A percentile compares a stretch with the other conserved stretches of the same genome.
Evolutionary conservation across 208 protist genomes (phyloP).

Genomic region (Tetramitus jugosus): DNA sequence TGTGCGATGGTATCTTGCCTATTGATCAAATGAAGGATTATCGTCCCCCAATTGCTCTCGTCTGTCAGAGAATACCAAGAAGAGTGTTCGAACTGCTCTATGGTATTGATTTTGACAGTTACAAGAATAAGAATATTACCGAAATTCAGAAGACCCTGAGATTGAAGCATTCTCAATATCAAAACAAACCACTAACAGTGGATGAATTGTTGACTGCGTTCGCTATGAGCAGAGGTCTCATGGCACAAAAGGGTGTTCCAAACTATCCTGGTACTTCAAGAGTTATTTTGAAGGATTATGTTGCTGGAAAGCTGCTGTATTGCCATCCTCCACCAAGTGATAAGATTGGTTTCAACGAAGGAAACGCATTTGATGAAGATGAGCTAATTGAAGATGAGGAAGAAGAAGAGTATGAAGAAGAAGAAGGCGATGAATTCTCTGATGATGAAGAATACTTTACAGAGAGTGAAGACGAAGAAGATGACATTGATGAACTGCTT

Average conservation of each 20-base stretch:
- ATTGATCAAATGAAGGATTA: conserved; percentile 82
- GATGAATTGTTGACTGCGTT: too few species aligned
- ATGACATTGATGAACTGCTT: background rate
- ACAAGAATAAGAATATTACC: conserved; percentile 21
- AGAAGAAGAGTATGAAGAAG: conserved; percentile 28
- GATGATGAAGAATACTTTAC: conserved; percentile 24
- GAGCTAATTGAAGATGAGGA: conserved; percentile 24
- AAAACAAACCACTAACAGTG: too few species aligned
- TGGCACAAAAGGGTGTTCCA: too few species aligned
- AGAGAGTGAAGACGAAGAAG: conserved; percentile 31
- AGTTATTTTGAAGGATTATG: conserved; percentile 4
- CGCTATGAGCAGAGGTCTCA: too few species aligned
- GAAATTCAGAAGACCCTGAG: conserved; percentile 16
- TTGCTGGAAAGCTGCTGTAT: background rate
- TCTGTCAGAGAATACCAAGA: conserved; percentile 86
- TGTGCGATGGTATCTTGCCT: conserved; percentile 95
- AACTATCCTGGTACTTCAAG: background rate
- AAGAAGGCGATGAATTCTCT: conserved; percentile 16
- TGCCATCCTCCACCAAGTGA: conserved; percentile 17
- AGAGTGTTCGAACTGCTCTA: conserved; percentile 73
- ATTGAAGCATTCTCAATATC: too few species aligned
- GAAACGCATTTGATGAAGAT: conserved; percentile 14
- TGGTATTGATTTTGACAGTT: background rate
- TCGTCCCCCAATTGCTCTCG: conserved; percentile 73
- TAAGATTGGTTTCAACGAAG: too few species aligned